Base-by-base conservation (phyloP, 1,139 yeast genomes). In the Schwanniomyces etchellsii region DNA sequence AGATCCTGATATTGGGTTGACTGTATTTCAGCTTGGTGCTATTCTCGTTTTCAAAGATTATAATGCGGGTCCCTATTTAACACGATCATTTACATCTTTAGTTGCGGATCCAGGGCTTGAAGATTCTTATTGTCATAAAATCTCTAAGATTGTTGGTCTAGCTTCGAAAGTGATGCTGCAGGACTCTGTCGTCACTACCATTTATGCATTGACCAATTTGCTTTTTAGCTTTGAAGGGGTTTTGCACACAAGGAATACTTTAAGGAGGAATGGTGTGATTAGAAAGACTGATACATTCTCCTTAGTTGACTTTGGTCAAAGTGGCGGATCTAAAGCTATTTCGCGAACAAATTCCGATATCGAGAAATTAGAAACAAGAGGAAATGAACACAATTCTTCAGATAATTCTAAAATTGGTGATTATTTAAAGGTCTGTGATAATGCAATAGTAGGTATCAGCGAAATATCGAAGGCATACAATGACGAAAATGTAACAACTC, bases 171-270 rank as follows among this genome's bases (percentile, higher is more conserved):
- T 63, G 12, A 52, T 75, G 32, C 65, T 83, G 15, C 93, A 86
- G 48, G 96, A 88, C 52, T 77, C 85, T 0, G 79, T 83, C 13
- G 85, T 88, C 9, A 81, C 95, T n/a, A 74, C 91, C 2, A 78
- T 91, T 34, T 91, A 91, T 52, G 81, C 95, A 0, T 66, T 89
- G 41, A 76, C 85, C 16, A 91, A 91, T 52, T 60, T 83, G 44
- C 59, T 91, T 22, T 72, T 80, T 28, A 23, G 14, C 6, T 7
- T 7, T 13, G 21, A 18, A n/a, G 21, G n/a, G 7, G n/a, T n/a
- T 7, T 35, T 41, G 20, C 53, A 47, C 34, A 42, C 48, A 2
- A 50, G 63, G 29, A 48, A 52, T 26, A 38, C 57, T 4, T 33
- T 48, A 24, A 47, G 61, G 36, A 48, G 64, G 34, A 48, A 39